Conservation (phyloP, 176 grass and related monocot genomes). For the Avena atlantica region DNA sequence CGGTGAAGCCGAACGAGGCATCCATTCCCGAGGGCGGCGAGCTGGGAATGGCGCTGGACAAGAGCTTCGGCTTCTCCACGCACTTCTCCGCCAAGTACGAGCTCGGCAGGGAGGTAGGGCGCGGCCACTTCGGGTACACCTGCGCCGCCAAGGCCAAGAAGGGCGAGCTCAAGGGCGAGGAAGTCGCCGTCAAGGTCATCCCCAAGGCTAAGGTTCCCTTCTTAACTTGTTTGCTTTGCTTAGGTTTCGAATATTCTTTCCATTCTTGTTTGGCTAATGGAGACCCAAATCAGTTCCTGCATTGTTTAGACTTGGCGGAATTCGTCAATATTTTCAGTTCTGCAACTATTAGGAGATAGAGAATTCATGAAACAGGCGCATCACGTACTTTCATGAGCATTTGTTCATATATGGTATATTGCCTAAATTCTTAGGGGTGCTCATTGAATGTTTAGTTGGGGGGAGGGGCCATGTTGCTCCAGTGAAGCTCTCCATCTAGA, state of each 20-base stretch:
- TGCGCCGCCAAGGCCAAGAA: conserved; percentile 79
- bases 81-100: conserved; percentile 77
- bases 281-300: not conserved
- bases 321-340: not conserved
- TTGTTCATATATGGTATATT: not conserved
- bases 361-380: conserved; percentile 1
- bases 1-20: conserved; percentile 71
- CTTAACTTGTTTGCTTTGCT: not conserved
- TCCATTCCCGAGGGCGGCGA: conserved; percentile 74
- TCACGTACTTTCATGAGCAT: conserved; percentile 9
- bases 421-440: conserved; percentile 32
- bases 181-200: conserved; percentile 88
- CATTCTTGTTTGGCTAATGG: conserved; percentile 7
- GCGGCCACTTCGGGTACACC: conserved; percentile 87
- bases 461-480: conserved; percentile 11
- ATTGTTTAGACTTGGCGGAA: conserved; percentile 4
- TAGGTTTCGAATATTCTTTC: conserved; percentile 18
- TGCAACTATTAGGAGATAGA: conserved; percentile 7
- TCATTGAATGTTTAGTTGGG: conserved; percentile 36
- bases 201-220: conserved; percentile 75
- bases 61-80: conserved; percentile 79
- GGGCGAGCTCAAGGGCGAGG: conserved; percentile 81
- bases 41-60: conserved; percentile 66
- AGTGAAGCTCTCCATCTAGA: not conserved
- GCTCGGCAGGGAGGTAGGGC: conserved; percentile 71